Percentiles rank a stretch among this genome's conserved stretches.
phyloP scores from a whole-genome alignment of 2,329 filamentous ascomycete genomes.

The Trichophyton mentagrophytes region DNA sequence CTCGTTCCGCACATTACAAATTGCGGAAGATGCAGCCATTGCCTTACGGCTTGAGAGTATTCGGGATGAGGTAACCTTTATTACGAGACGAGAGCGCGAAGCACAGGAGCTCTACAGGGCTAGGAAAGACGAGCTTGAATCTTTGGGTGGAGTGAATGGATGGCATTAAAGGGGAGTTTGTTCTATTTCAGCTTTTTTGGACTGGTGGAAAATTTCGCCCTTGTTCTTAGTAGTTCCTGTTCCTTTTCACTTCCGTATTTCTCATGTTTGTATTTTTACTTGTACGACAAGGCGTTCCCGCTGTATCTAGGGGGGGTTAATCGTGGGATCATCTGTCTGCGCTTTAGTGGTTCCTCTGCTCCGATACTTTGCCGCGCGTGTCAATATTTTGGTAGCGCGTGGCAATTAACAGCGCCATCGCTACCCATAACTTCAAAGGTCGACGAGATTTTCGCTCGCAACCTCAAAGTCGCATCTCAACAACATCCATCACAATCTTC shows the following conservation, averaged over 20 bases:
- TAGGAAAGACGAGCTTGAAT: slow-evolving; percentile 64
- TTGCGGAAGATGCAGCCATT: slow-evolving; percentile 68
- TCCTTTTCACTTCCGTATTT: background rate
- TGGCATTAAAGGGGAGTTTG: slow-evolving; percentile 5
- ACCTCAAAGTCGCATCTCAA: slow-evolving; percentile 6
- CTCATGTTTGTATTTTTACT: background rate
- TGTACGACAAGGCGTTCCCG: background rate
- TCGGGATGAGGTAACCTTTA: slow-evolving; percentile 68
- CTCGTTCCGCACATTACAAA: slow-evolving; percentile 60
- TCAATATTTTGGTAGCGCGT: slow-evolving; percentile 7
- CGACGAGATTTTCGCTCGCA: background rate
- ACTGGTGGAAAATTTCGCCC: background rate
- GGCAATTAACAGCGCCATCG: background rate
- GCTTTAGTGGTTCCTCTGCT: background rate
- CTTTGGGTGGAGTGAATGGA: slow-evolving; percentile 36
- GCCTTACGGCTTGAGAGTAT: slow-evolving; percentile 58
- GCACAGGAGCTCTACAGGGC: slow-evolving; percentile 74
- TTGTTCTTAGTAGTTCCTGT: background rate
- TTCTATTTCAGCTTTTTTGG: background rate
- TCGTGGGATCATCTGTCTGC: background rate
- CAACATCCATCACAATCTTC: slow-evolving; percentile 15
- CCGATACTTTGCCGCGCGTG: slow-evolving; percentile 7
- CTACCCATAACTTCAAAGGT: background rate
- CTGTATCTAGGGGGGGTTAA: background rate
- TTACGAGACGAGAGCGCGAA: slow-evolving; percentile 72